Evolutionary conservation across 1,284 basidiomycete species (phyloP), one percentile per base, ranked within the genome.

Genomic region (Cryptococcus hybrid): DNA sequence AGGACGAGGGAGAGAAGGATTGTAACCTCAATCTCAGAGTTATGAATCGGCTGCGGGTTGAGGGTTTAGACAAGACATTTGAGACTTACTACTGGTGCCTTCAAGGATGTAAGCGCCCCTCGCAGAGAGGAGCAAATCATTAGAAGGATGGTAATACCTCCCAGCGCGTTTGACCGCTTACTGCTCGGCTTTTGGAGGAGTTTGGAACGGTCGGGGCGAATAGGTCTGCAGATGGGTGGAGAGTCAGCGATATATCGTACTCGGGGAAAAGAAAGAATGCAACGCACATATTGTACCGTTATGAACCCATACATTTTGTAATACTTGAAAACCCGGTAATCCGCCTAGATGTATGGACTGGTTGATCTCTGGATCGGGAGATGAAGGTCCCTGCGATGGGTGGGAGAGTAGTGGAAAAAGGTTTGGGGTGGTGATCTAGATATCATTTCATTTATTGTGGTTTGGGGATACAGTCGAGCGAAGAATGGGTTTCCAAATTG

Each of bases 241-340:
- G 24, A 7, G 55, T n/a, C 45, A 15, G 18, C 4, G 9, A 38
- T 8, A n/a, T 30, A 30, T 43, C n/a, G 30, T 15, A 36, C 7
- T n/a, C n/a, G n/a, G n/a, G n/a, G 7, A 12, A 44, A 34, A 5
- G 4, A 30, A 12, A 30, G 9, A 3, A 47, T 13, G 7, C 0
- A 7, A 51, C 62, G 55, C 52, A 66, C 64, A 62, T 30, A 65
- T 60, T 8, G 57, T 57, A 12, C 51, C 40, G 36, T 61, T 47
- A 49, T 58, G 48, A 38, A 62, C 60, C 55, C 61, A 65, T 4
- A 64, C 47, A 53, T 67, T 65, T 34, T 64, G 56, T 38, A 67
- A 52, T 0, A 61, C 55, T 45, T 65, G 57, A 57, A 59, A 63
- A 0, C 66, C 66, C 34, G 66, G 63, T 34, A 59, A 43, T n/a